These are phyloP conservation scores for Globisporangium okanoganense DNA, from an alignment of 352 stramenopile genomes.

Conservation along the genomic window DNA sequence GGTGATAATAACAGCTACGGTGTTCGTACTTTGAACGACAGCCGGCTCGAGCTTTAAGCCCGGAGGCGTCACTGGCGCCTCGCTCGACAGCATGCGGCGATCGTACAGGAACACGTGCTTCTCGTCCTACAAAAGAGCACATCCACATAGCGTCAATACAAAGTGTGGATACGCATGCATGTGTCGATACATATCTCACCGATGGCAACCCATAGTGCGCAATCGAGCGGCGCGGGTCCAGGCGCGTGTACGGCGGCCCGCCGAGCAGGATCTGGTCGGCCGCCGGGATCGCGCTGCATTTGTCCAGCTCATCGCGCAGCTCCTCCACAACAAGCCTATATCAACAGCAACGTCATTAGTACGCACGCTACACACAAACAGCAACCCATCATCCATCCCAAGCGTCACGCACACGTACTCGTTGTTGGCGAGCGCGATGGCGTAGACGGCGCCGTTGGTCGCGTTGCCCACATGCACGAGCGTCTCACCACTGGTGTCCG, in stretches of 20 bases:
- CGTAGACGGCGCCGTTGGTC: conserved; percentile 34
- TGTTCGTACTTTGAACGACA: neutral
- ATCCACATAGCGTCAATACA: neutral
- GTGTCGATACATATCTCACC: conserved; percentile 19
- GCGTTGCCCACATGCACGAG: conserved; percentile 49
- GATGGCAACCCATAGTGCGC: conserved; percentile 63
- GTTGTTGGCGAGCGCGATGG: conserved; percentile 31
- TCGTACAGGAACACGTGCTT: conserved; percentile 85
- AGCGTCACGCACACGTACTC: conserved; percentile 35
- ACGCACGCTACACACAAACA: neutral
- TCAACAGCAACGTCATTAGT: neutral
- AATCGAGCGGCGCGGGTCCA: conserved; percentile 68
- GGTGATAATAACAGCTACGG: no score
- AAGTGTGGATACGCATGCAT: neutral
- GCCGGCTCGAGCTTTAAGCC: conserved; percentile 28
- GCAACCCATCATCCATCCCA: neutral
- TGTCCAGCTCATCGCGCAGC: conserved; percentile 56
- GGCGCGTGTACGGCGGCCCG: conserved; percentile 66
- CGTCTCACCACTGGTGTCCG: conserved; percentile 4
- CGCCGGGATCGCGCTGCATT: conserved; percentile 51
- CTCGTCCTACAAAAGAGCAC: conserved; percentile 24
- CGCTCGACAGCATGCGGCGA: conserved; percentile 69
- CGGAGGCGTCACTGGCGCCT: conserved; percentile 42
- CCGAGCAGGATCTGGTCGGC: conserved; percentile 79
- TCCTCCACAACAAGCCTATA: conserved; percentile 62